These are phyloP conservation scores for Rhododendron vialii DNA, from an alignment of 148 eudicot species.

Conservation along the genomic window DNA sequence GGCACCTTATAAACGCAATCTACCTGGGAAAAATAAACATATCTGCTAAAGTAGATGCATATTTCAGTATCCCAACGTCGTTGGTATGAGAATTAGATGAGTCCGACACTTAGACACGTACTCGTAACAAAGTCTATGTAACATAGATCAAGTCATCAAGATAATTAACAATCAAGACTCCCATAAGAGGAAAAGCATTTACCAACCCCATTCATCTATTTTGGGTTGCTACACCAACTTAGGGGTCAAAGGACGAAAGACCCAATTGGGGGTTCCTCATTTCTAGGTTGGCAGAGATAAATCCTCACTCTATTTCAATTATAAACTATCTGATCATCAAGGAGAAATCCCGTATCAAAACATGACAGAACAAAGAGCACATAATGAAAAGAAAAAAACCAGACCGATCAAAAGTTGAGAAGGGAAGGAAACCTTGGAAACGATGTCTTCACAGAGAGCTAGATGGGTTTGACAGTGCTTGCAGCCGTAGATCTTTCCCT, in stretches of 20 bases:
- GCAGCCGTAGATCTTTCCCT: constrained; percentile 78
- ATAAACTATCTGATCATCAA: neutral
- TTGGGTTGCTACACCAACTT: neutral
- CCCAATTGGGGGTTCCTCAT: neutral
- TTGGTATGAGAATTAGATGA: neutral
- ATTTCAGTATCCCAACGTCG: neutral
- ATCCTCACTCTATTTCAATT: neutral
- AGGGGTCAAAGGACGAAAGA: neutral
- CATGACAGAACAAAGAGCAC: neutral
- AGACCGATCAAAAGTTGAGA: neutral
- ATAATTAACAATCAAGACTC: neutral
- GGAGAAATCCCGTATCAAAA: neutral
- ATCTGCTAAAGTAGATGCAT: neutral
- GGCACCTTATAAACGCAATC: neutral
- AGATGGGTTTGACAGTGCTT: constrained; percentile 79
- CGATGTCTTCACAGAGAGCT: constrained; percentile 52
- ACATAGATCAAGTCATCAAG: neutral
- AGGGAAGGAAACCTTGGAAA: constrained; percentile 53
- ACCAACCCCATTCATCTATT: neutral
- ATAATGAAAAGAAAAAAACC: neutral
- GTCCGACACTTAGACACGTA: neutral
- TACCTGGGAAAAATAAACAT: neutral
- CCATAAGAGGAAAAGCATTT: neutral
- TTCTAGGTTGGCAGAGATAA: neutral
- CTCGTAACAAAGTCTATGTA: neutral